These are phyloP conservation scores for Oenanthe javanica DNA, from an alignment of 140 eudicot genomes.

Conservation along the genomic window DNA sequence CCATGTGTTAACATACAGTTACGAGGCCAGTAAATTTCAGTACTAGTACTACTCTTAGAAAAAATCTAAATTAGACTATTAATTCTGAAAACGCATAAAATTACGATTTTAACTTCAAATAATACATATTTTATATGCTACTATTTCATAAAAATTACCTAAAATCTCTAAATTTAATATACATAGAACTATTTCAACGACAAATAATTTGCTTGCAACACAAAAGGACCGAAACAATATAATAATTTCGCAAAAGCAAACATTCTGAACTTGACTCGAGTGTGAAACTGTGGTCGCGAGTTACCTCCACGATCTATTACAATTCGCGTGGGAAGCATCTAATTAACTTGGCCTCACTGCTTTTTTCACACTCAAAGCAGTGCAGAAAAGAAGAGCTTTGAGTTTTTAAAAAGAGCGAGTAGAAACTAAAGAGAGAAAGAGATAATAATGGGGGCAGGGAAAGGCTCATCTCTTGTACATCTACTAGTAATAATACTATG, in stretches of 20 bases:
- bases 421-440: background rate
- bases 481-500: slow-evolving; percentile 59
- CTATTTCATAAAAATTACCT: too few relatives aligned
- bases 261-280: background rate
- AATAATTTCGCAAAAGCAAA: background rate
- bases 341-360: background rate
- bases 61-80: too few relatives aligned
- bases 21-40: too few relatives aligned
- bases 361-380: background rate
- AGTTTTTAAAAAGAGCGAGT: background rate
- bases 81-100: too few relatives aligned
- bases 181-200: too few relatives aligned
- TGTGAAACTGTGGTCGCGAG: slow-evolving; percentile 4
- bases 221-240: background rate
- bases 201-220: too few relatives aligned
- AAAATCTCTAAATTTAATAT: too few relatives aligned
- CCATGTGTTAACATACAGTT: too few relatives aligned
- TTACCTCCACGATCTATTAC: background rate
- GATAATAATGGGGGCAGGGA: slow-evolving; percentile 53
- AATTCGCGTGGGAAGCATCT: background rate
- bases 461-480: slow-evolving; percentile 74
- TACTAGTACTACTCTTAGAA: too few relatives aligned
- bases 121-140: too few relatives aligned
- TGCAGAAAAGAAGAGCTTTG: background rate
- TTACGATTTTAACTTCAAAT: too few relatives aligned